Conservation (phyloP, 2,329 filamentous ascomycete species). For the Pseudogymnoascus sp. region DNA sequence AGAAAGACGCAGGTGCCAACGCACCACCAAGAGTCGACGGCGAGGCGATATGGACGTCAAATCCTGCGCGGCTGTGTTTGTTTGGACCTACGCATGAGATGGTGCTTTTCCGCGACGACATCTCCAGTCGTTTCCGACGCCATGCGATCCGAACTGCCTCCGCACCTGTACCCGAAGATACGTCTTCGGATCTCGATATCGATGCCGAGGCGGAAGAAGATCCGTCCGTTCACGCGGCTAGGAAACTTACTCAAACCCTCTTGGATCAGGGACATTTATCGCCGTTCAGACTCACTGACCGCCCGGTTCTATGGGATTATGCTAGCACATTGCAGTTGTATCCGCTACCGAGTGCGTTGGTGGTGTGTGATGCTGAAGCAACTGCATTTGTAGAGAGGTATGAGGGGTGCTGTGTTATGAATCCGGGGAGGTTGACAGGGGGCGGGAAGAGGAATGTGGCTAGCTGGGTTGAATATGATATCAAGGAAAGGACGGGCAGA, state of each 20-base stretch:
- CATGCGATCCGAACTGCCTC: constrained; percentile 62
- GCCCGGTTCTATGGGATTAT: constrained; percentile 88
- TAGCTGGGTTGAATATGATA: constrained; percentile 82
- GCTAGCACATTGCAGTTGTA: constrained; percentile 70
- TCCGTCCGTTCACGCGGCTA: constrained; percentile 43
- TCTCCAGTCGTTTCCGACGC: constrained; percentile 69
- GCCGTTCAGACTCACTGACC: constrained; percentile 70
- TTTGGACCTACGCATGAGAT: constrained; percentile 88
- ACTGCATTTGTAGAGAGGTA: constrained; percentile 83
- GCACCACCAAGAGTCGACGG: constrained; percentile 40
- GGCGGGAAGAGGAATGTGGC: constrained; percentile 59
- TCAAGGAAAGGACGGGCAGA: constrained; percentile 29
- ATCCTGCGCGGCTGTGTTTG: constrained; percentile 71
- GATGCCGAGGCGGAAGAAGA: constrained; percentile 14
- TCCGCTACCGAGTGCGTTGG: constrained; percentile 74
- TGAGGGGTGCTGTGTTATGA: constrained; percentile 92
- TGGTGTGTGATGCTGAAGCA: constrained; percentile 73
- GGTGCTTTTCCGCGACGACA: constrained; percentile 78
- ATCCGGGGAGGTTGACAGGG: constrained; percentile 71
- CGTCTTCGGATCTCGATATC: constrained; percentile 25
- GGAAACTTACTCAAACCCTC: constrained; percentile 80
- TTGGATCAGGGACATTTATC: constrained; percentile 84
- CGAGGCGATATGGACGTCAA: constrained; percentile 79
- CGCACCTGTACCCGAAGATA: constrained; percentile 28
- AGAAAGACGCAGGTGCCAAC: constrained; percentile 38